These are phyloP conservation scores for Trametes meyenii DNA, from an alignment of 768 basidiomycete genomes.

Conservation along the genomic window DNA sequence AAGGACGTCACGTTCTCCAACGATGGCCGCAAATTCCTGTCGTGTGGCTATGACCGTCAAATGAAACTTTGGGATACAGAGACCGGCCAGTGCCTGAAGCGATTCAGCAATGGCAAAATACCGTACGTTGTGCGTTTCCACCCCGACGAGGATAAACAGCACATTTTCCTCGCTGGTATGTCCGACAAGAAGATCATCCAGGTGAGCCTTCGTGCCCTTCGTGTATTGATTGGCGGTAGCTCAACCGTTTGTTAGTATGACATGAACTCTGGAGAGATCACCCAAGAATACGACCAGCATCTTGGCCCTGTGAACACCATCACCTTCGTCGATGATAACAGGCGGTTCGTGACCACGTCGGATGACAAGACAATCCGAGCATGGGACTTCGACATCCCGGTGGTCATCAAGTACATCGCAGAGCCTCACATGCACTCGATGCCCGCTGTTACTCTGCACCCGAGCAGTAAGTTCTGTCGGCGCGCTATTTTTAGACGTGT, in stretches of 20 bases:
- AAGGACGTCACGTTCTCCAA: slow-evolving; percentile 97
- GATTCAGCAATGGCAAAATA: slow-evolving; percentile 97
- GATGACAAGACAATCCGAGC: slow-evolving; percentile 99
- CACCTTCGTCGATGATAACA: slow-evolving; percentile 97
- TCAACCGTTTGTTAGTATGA: slow-evolving; percentile 68
- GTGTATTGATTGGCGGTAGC: slow-evolving; percentile 8
- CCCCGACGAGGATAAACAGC: slow-evolving; percentile 93
- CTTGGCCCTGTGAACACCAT: slow-evolving; percentile 98
- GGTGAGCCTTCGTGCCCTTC: slow-evolving; percentile 44
- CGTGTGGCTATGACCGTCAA: slow-evolving; percentile 93
- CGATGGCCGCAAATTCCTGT: slow-evolving; percentile 86
- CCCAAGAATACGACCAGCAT: slow-evolving; percentile 98
- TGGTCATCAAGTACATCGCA: slow-evolving; percentile 99
- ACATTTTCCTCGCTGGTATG: slow-evolving; percentile 98
- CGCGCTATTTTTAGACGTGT: neutral
- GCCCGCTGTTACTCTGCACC: slow-evolving; percentile 96
- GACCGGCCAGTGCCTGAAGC: slow-evolving; percentile 95
- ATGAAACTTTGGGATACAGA: slow-evolving; percentile 99
- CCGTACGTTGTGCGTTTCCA: slow-evolving; percentile 96
- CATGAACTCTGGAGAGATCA: slow-evolving; percentile 92
- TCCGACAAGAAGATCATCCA: slow-evolving; percentile 99
- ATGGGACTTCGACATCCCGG: slow-evolving; percentile 99
- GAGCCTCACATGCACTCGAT: slow-evolving; percentile 99
- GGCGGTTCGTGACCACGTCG: slow-evolving; percentile 96
- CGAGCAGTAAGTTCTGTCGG: slow-evolving; percentile 71